phyloP scores from a whole-genome alignment of 2,329 filamentous ascomycete species.

The Fusarium chlamydosporum region DNA sequence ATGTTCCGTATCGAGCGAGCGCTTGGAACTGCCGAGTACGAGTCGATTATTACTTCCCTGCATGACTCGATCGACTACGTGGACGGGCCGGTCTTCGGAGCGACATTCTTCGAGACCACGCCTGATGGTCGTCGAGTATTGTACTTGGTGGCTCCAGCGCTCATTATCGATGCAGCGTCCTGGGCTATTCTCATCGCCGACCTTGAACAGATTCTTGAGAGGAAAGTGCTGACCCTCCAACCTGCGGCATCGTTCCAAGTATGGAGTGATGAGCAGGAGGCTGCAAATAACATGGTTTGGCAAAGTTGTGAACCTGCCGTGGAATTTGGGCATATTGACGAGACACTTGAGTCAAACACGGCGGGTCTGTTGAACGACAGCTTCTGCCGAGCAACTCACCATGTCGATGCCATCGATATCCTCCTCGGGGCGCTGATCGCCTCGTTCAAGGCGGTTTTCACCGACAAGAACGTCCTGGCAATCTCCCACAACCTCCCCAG shows the following conservation, averaged over 20 bases:
- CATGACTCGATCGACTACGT: slow-evolving; percentile 11
- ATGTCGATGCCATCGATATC: slow-evolving; percentile 14
- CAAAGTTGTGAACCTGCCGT: slow-evolving; percentile 11
- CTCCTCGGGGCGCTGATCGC: slow-evolving; percentile 15
- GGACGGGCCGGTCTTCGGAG: slow-evolving; percentile 12
- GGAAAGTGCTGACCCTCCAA: slow-evolving; percentile 12
- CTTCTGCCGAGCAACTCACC: slow-evolving; percentile 16
- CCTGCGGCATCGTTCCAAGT: slow-evolving; percentile 18
- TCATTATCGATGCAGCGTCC: slow-evolving; percentile 17
- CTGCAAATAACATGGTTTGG: slow-evolving; percentile 15
- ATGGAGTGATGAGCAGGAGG: slow-evolving; percentile 17
- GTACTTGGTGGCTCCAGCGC: slow-evolving; percentile 15
- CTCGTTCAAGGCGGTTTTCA: slow-evolving; percentile 15
- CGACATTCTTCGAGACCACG: slow-evolving; percentile 17
- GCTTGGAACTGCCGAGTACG: slow-evolving; percentile 13
- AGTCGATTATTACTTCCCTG: slow-evolving; percentile 13
- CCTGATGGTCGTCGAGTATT: slow-evolving; percentile 14
- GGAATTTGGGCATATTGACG: slow-evolving; percentile 17
- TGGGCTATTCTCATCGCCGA: slow-evolving; percentile 16
- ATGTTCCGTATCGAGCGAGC: slow-evolving; percentile 13
- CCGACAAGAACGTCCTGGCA: slow-evolving; percentile 17
- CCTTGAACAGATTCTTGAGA: slow-evolving; percentile 17
- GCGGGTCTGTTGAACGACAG: slow-evolving; percentile 16
- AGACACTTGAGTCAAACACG: slow-evolving; percentile 15
- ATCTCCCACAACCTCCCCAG: slow-evolving; percentile 14